A percentile compares a stretch with the other conserved stretches of the same genome.
These are phyloP conservation scores for Lablab purpureus DNA, from an alignment of 306 rosid genomes.

Conservation along the genomic window DNA sequence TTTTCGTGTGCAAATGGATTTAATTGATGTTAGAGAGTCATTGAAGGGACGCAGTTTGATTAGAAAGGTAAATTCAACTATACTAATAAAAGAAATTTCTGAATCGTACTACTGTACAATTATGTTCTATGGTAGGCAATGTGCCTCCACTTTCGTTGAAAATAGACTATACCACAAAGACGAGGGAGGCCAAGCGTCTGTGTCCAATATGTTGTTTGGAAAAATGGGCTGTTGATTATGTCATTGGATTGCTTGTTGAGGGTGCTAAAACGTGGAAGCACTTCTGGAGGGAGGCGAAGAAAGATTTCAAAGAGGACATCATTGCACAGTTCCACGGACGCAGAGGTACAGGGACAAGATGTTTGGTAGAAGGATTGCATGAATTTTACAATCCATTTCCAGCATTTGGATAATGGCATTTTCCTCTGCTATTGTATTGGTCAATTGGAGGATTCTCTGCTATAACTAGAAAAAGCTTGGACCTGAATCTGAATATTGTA, in stretches of 20 bases:
- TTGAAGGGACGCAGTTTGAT: background rate
- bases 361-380: background rate
- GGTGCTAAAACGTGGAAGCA: constrained; percentile 34
- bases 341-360: background rate
- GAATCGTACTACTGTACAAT: background rate
- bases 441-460: no score
- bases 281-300: constrained; percentile 37
- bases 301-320: constrained; percentile 46
- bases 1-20: no score
- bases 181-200: constrained; percentile 41
- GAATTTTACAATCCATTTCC: constrained; percentile 35
- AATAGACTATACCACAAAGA: constrained; percentile 39
- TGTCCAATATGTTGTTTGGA: constrained; percentile 44
- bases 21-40: background rate
- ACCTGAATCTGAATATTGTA: background rate
- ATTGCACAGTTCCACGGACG: constrained; percentile 21
- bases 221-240: constrained; percentile 37
- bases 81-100: background rate
- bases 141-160: constrained; percentile 26
- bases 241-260: constrained; percentile 35
- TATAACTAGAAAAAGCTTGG: background rate
- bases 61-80: background rate
- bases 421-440: background rate
- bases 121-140: constrained; percentile 1
- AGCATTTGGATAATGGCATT: constrained; percentile 31